Evolutionary conservation across 352 stramenopile genomes (phyloP).

Genomic region (Nothophytophthora sp.): DNA sequence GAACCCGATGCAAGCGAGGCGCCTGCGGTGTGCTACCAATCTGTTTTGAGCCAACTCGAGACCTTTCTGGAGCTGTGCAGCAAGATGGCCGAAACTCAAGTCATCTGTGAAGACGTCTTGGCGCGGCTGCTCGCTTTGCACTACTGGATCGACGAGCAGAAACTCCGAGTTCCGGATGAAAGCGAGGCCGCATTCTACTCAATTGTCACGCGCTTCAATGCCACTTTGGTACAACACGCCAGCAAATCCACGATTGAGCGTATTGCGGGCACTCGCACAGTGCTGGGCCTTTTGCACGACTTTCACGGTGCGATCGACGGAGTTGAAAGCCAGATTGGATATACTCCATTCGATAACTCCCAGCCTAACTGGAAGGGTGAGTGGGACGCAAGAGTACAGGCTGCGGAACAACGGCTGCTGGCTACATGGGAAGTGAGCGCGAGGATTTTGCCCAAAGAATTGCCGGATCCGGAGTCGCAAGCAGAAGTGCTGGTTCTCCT

Average conservation of each 20-base stretch:
- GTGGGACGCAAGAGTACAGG: background rate
- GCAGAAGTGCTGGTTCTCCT: conserved; percentile 1
- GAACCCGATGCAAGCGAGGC: too few relatives aligned
- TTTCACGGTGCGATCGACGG: background rate
- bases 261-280: background rate
- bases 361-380: background rate
- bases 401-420: background rate
- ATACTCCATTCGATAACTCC: too few relatives aligned
- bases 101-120: too few relatives aligned
- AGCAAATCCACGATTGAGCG: background rate
- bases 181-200: too few relatives aligned
- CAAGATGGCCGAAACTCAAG: too few relatives aligned
- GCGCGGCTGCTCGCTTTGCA: too few relatives aligned
- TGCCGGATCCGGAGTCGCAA: background rate
- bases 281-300: background rate
- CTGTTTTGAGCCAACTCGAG: too few relatives aligned
- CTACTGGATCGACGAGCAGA: too few relatives aligned
- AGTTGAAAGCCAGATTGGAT: background rate
- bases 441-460: background rate
- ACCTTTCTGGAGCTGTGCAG: too few relatives aligned
- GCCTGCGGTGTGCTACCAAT: too few relatives aligned
- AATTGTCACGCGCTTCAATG: background rate
- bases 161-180: too few relatives aligned
- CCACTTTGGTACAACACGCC: background rate
- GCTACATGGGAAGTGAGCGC: background rate